A percentile compares a stretch with the other conserved stretches of the same genome.
phyloP scores from a whole-genome alignment of 1,139 yeast genomes.

The Kodamaea arcana region DNA sequence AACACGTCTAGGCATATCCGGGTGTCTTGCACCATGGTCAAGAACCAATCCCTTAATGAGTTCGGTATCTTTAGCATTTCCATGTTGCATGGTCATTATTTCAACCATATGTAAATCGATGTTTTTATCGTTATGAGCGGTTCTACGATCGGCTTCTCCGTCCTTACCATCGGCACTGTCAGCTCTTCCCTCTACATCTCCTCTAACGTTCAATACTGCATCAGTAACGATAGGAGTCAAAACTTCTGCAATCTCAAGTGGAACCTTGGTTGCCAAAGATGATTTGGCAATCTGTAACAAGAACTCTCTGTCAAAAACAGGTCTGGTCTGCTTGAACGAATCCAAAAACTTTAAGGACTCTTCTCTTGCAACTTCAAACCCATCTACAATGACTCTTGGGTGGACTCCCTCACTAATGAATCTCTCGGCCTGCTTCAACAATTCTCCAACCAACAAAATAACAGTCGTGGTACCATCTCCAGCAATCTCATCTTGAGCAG shows the following conservation, averaged over 20 bases:
- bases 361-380: conserved; percentile 85
- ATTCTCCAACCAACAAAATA: conserved; percentile 88
- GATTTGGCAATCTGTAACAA: conserved; percentile 88
- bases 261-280: conserved; percentile 83
- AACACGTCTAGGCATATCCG: conserved; percentile 93
- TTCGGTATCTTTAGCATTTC: conserved; percentile 77
- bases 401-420: conserved; percentile 92
- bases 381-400: conserved; percentile 92
- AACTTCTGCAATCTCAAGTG: conserved; percentile 67
- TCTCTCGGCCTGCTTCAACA: conserved; percentile 91
- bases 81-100: conserved; percentile 97
- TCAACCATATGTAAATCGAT: conserved; percentile 96
- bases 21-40: conserved; percentile 99
- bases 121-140: conserved; percentile 19
- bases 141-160: conserved; percentile 41
- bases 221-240: conserved; percentile 94
- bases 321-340: conserved; percentile 47
- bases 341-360: conserved; percentile 69
- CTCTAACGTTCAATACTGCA: conserved; percentile 79
- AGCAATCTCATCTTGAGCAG: conserved; percentile 97
- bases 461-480: conserved; percentile 99
- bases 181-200: conserved; percentile 12
- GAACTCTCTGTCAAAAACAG: conserved; percentile 72
- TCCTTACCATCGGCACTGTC: too few relatives aligned
- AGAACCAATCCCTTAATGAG: conserved; percentile 86